Evolutionary conservation across 1,284 basidiomycete species (phyloP).

Genomic region (Sanghuangporus weigelae): DNA sequence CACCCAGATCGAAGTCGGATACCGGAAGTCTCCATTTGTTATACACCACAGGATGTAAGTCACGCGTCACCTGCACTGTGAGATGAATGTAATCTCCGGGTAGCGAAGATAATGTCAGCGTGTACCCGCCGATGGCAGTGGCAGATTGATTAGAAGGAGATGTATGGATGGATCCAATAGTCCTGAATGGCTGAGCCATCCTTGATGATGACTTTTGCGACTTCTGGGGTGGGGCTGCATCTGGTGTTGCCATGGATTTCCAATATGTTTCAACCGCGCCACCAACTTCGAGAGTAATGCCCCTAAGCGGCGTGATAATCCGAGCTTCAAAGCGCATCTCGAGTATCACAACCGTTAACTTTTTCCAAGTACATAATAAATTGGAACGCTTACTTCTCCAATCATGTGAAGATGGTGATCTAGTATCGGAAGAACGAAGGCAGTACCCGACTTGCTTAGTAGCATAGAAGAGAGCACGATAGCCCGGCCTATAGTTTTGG

Average conservation of each 20-base stretch:
- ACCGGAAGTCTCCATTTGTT: conserved; percentile 71
- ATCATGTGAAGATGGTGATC: conserved; percentile 93
- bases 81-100: conserved; percentile 84
- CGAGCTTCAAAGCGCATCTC: conserved; percentile 88
- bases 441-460: conserved; percentile 46
- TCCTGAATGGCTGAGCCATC: conserved; percentile 22
- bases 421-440: conserved; percentile 78
- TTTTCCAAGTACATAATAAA: conserved; percentile 15
- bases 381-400: conserved; percentile 66
- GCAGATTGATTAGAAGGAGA: conserved; percentile 58
- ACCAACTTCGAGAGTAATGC: conserved; percentile 93
- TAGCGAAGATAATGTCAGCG: conserved; percentile 80
- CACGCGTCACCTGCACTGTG: conserved; percentile 88
- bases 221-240: conserved; percentile 9
- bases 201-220: conserved; percentile 4
- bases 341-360: conserved; percentile 1
- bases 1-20: conserved; percentile 69
- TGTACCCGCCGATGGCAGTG: conserved; percentile 39
- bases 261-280: conserved; percentile 96
- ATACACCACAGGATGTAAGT: conserved; percentile 83
- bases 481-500: conserved; percentile 93
- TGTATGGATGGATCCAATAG: conserved; percentile 50
- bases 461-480: conserved; percentile 82
- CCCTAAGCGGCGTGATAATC: conserved; percentile 87
- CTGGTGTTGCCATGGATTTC: conserved; percentile 75